These are phyloP conservation scores for Paramecium pentaurelia DNA, from an alignment of 73 alveolate genomes.

Conservation along the genomic window DNA sequence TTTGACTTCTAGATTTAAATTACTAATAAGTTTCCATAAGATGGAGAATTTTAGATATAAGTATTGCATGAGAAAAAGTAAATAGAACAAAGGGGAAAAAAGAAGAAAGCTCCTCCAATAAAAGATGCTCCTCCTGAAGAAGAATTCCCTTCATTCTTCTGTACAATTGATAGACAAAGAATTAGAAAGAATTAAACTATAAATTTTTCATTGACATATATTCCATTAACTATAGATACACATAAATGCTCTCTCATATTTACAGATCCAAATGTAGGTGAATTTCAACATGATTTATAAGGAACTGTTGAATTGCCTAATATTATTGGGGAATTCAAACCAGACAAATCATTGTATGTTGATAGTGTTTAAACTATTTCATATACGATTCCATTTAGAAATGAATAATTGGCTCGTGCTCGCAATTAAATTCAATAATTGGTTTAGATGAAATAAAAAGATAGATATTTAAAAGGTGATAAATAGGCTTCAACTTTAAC, in stretches of 20 bases:
- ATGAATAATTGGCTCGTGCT: slow-evolving; percentile 39
- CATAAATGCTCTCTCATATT: slow-evolving; percentile 90
- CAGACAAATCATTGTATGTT: slow-evolving; percentile 43
- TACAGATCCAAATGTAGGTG: slow-evolving; percentile 86
- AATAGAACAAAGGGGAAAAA: slow-evolving; percentile 62
- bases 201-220: slow-evolving; percentile 78
- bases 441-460: slow-evolving; percentile 37
- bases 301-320: slow-evolving; percentile 58
- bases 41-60: slow-evolving; percentile 66
- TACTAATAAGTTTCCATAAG: slow-evolving; percentile 51
- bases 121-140: slow-evolving; percentile 39
- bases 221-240: slow-evolving; percentile 93
- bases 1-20: slow-evolving; percentile 51
- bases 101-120: slow-evolving; percentile 27
- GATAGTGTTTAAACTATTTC: background rate
- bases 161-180: slow-evolving; percentile 68
- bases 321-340: slow-evolving; percentile 47
- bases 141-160: slow-evolving; percentile 70
- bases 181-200: slow-evolving; percentile 78
- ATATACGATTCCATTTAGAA: slow-evolving; percentile 39
- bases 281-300: slow-evolving; percentile 51
- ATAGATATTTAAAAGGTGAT: slow-evolving; percentile 58
- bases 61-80: slow-evolving; percentile 60
- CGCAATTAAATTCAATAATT: slow-evolving; percentile 41
- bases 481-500: slow-evolving; percentile 2